Evolutionary conservation across 139 green algal genomes (phyloP).

Genomic region (Chlamydomonas asymmetrica): DNA sequence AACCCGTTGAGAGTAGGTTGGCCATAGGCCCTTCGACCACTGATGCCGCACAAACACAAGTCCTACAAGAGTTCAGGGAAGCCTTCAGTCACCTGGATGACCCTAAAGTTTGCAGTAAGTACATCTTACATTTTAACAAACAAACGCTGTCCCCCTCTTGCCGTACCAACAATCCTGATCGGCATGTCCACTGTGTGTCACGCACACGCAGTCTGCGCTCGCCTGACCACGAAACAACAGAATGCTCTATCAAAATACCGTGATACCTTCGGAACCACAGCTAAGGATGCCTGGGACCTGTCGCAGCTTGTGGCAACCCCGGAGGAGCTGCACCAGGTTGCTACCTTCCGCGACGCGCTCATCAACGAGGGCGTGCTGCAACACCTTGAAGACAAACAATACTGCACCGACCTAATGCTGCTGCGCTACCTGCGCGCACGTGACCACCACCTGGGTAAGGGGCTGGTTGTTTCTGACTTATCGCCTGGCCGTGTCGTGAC

Average conservation of each 20-base stretch:
- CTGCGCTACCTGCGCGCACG: constrained; percentile 27
- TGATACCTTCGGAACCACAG: neutral
- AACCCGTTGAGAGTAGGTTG: no score
- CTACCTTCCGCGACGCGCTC: neutral
- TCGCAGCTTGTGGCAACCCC: neutral
- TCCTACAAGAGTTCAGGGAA: neutral
- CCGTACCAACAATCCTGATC: neutral
- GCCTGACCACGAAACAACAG: neutral
- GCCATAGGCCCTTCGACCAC: no score
- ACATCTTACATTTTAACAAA: no score
- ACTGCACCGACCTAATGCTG: constrained; percentile 22
- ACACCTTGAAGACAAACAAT: neutral
- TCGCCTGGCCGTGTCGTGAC: neutral
- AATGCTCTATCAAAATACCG: neutral
- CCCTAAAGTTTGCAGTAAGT: neutral
- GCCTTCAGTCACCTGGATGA: constrained; percentile 2
- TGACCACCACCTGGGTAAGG: constrained; percentile 24
- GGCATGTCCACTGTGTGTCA: neutral
- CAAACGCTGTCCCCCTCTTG: neutral
- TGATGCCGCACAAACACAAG: no score
- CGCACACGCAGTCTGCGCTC: neutral
- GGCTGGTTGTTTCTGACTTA: neutral
- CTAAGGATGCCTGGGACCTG: neutral
- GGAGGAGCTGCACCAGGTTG: neutral
- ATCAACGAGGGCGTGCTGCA: neutral